These are phyloP conservation scores for Tricholoma bakamatsutake DNA, from an alignment of 768 basidiomycete species.

Conservation along the genomic window DNA sequence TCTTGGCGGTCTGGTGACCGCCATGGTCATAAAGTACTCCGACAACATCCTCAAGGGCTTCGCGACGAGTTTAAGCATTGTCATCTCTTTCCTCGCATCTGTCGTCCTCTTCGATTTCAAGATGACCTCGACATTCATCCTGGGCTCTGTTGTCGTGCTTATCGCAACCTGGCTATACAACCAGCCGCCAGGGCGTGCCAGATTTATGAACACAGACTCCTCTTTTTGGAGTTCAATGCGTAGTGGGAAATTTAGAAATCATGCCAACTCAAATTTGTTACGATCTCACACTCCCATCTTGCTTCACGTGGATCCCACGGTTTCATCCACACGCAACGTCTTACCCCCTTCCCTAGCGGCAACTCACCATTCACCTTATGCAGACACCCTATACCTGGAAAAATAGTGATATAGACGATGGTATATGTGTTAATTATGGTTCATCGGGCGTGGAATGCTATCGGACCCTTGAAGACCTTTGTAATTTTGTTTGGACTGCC, in stretches of 20 bases:
- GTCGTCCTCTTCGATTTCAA: conserved; percentile 87
- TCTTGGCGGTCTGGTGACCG: conserved; percentile 88
- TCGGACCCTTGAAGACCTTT: neutral
- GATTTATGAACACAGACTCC: neutral
- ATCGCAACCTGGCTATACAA: conserved; percentile 92
- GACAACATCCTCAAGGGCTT: conserved; percentile 96
- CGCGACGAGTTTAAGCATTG: conserved; percentile 90
- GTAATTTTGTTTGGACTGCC: neutral
- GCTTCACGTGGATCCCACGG: neutral
- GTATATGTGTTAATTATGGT: neutral
- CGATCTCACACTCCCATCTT: neutral
- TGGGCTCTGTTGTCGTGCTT: conserved; percentile 81
- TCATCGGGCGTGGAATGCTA: neutral
- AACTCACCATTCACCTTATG: neutral
- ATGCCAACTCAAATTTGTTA: neutral
- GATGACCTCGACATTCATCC: conserved; percentile 79
- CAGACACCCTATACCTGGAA: neutral
- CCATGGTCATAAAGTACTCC: conserved; percentile 94
- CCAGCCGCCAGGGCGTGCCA: conserved; percentile 40
- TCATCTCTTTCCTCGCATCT: conserved; percentile 90
- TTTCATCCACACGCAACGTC: neutral
- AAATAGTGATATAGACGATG: neutral
- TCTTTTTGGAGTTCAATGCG: neutral
- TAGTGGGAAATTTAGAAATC: neutral
- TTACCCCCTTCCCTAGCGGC: neutral